Evolutionary conservation across 2,329 filamentous ascomycete species (phyloP), one percentile per base, ranked within the genome.

Genomic region (Ustulina deusta): DNA sequence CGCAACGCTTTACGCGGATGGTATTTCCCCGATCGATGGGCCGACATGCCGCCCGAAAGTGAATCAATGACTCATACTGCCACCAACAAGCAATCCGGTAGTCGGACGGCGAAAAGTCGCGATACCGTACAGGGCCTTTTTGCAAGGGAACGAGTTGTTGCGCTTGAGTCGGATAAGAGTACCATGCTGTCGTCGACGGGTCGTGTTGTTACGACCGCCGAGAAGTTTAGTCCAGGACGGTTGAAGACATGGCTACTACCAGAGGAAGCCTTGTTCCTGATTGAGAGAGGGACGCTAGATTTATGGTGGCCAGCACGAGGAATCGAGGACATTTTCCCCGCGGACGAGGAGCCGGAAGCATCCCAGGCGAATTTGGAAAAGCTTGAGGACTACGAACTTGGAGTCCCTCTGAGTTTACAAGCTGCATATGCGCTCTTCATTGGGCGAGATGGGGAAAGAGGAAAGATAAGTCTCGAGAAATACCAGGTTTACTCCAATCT

Each of bases 401-500:
- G 91, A 0, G 79, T 96, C n/a, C 94, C 95, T 0, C 90, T 99
- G 83, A 97, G 93, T 79, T 81, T 98, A 44, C 93, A 98, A 79
- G 94, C 92, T 6, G 94, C 94, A 0, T 98, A 98, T 82, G 88
- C 94, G 5, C 86, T 93, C 25, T 89, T 97, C 61, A 87, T 97
- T 71, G 93, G 93, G 1, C 83, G 87, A 27, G 90, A 93, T 55
- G 86, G 83, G 5, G 86, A 89, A 68, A 79, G 81, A 48, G 88
- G 89, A 40, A 89, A 87, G 78, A 81, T 89, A 34, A 84, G 85
- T 10, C 83, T 97, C 67, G 93, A 97, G 73, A 89, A 93, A 75
- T 98, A 93, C 74, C 92, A 92, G 57, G 95, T 98, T 32, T 99
- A 94, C 78, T 87, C 93, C 0, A 91, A 94, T 61, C 83, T 99